These are phyloP conservation scores for Kodamaea neixiangensis DNA, from an alignment of 805 yeast species.

Conservation along the genomic window DNA sequence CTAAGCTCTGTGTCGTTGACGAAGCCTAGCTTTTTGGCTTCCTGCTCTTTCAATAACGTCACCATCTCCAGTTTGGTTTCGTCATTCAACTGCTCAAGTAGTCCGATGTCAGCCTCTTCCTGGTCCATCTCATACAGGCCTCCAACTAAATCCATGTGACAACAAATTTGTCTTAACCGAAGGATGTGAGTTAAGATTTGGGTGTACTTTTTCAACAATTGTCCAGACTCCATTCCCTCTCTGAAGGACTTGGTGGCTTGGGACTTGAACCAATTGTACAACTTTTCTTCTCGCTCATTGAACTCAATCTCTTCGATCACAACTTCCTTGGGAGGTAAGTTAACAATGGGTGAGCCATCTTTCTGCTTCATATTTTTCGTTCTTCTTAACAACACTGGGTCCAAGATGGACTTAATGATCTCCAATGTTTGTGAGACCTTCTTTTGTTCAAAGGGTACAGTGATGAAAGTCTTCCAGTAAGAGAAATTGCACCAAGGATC, in stretches of 20 bases:
- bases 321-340: slow-evolving; percentile 75
- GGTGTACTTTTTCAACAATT: slow-evolving; percentile 69
- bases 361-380: slow-evolving; percentile 80
- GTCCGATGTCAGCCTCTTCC: slow-evolving; percentile 20
- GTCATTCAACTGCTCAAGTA: slow-evolving; percentile 2
- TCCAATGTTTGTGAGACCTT: slow-evolving; percentile 72
- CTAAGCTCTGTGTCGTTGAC: slow-evolving; percentile 23
- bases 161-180: slow-evolving; percentile 84
- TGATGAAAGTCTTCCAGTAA: slow-evolving; percentile 85
- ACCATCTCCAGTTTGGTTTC: slow-evolving; percentile 2
- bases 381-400: slow-evolving; percentile 79
- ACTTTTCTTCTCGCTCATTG: slow-evolving; percentile 60
- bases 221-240: slow-evolving; percentile 63
- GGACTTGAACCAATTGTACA: slow-evolving; percentile 69
- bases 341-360: slow-evolving; percentile 73
- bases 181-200: slow-evolving; percentile 80
- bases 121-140: slow-evolving; percentile 55
- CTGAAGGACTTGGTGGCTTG: slow-evolving; percentile 65
- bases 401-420: slow-evolving; percentile 81
- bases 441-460: slow-evolving; percentile 78
- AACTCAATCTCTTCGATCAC: slow-evolving; percentile 66
- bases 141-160: slow-evolving; percentile 71
- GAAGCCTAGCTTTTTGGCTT: slow-evolving; percentile 18
- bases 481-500: slow-evolving; percentile 89
- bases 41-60: slow-evolving; percentile 7